A percentile compares a stretch with the other conserved stretches of the same genome.
These are phyloP conservation scores for Hymenochaete sp. DNA, from an alignment of 1,284 basidiomycete genomes.

Conservation along the genomic window DNA sequence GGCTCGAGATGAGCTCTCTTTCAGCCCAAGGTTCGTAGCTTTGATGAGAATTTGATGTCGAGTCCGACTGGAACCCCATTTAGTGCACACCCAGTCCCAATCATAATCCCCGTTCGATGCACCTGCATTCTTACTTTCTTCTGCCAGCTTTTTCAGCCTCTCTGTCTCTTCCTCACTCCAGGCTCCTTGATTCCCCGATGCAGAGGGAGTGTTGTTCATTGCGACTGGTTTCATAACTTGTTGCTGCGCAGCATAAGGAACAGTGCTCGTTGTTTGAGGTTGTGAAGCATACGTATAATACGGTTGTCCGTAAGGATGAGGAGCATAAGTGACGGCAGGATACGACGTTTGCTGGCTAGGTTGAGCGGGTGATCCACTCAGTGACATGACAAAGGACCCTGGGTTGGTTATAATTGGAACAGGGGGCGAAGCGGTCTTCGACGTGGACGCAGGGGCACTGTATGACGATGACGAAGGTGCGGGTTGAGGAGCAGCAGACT, in stretches of 20 bases:
- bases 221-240: slow-evolving; percentile 18
- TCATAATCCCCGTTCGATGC: slow-evolving; percentile 47
- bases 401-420: slow-evolving; percentile 53
- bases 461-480: slow-evolving; percentile 23
- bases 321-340: slow-evolving; percentile 32
- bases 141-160: slow-evolving; percentile 52
- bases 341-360: slow-evolving; percentile 17
- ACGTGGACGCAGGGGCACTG: slow-evolving; percentile 20
- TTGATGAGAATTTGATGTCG: slow-evolving; percentile 74
- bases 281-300: slow-evolving; percentile 44
- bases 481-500: slow-evolving; percentile 44
- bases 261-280: slow-evolving; percentile 6
- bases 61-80: slow-evolving; percentile 64
- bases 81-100: slow-evolving; percentile 65
- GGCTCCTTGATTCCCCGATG: slow-evolving; percentile 46
- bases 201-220: slow-evolving; percentile 18
- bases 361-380: slow-evolving; percentile 33
- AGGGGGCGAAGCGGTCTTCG: slow-evolving; percentile 22
- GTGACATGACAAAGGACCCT: slow-evolving; percentile 59
- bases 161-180: slow-evolving; percentile 73
- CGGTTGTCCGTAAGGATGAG: slow-evolving; percentile 45
- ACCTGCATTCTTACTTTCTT: slow-evolving; percentile 45
- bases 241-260: slow-evolving; percentile 18
- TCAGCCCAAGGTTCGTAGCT: slow-evolving; percentile 63
- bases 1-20: slow-evolving; percentile 51